These are phyloP conservation scores for Wickerhamiella domercqiae DNA, from an alignment of 805 yeast species.

Conservation along the genomic window DNA sequence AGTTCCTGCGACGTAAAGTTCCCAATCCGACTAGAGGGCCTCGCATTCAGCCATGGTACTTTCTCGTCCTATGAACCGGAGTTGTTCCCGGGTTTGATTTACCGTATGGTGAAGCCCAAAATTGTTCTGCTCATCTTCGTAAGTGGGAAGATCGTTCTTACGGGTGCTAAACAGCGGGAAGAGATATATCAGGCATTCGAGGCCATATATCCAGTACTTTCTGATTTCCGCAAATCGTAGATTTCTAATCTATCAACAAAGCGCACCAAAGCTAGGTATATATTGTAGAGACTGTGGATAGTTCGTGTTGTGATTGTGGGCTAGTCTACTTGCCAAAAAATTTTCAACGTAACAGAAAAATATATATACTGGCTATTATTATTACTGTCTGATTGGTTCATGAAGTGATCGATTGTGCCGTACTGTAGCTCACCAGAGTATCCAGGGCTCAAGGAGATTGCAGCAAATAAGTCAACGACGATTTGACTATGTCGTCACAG, in stretches of 20 bases:
- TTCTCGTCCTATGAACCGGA: slow-evolving; percentile 98
- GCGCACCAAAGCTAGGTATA: too few species aligned
- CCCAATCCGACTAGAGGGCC: slow-evolving; percentile 92
- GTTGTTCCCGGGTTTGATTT: slow-evolving; percentile 92
- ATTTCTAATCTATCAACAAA: neutral
- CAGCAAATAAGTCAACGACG: too few species aligned
- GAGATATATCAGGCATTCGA: slow-evolving; percentile 97
- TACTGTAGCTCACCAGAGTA: too few species aligned
- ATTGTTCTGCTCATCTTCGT: slow-evolving; percentile 91
- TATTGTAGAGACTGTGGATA: too few species aligned
- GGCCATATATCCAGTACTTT: slow-evolving; percentile 94
- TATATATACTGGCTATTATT: too few species aligned
- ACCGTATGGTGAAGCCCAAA: slow-evolving; percentile 98
- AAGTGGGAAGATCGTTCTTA: slow-evolving; percentile 90
- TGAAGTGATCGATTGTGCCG: too few species aligned
- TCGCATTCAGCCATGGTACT: slow-evolving; percentile 96
- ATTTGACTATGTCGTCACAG: too few species aligned
- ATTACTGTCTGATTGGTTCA: too few species aligned
- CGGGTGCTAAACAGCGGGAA: slow-evolving; percentile 98
- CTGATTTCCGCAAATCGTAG: slow-evolving; percentile 82
- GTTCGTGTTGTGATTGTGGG: too few species aligned
- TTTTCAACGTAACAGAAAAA: too few species aligned
- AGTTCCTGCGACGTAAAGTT: slow-evolving; percentile 98
- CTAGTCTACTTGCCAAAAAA: too few species aligned
- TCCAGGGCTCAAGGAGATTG: too few species aligned